Percentiles rank a stretch among this genome's conserved stretches.
phyloP scores from a whole-genome alignment of 306 rosid genomes.

The Styphnolobium japonicum region DNA sequence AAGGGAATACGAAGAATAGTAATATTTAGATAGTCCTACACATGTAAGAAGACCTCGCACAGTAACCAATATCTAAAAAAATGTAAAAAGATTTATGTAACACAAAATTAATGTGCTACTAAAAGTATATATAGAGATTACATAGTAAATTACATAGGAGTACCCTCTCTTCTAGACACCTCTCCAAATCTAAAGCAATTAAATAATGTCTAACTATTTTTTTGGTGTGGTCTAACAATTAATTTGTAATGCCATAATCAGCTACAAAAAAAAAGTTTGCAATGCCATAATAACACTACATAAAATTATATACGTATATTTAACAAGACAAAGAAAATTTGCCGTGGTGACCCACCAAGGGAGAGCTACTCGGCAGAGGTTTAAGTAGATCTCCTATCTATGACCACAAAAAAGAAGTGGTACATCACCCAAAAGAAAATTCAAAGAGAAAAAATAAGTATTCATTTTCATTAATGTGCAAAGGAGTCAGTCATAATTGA shows the following conservation, averaged over 20 bases:
- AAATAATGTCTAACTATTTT: too few relatives aligned
- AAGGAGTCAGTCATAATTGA: conserved; percentile 46
- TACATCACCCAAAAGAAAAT: not conserved
- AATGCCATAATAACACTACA: too few relatives aligned
- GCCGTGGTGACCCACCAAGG: not conserved
- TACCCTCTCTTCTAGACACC: too few relatives aligned
- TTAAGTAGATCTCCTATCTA: not conserved
- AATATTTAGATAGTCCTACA: not conserved
- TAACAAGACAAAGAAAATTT: too few relatives aligned
- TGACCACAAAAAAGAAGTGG: not conserved
- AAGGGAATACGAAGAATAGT: not conserved
- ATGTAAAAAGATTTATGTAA: not conserved
- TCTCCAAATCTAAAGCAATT: too few relatives aligned
- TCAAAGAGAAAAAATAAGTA: not conserved
- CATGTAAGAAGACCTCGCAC: not conserved
- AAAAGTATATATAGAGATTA: too few relatives aligned
- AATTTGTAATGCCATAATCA: too few relatives aligned
- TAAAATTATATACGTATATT: too few relatives aligned
- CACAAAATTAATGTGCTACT: not conserved
- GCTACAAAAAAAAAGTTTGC: too few relatives aligned
- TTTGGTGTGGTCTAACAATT: too few relatives aligned
- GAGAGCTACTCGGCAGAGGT: not conserved
- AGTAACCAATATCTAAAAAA: not conserved
- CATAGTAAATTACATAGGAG: too few relatives aligned
- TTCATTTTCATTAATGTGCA: conserved; percentile 19